Conservation (phyloP, 768 basidiomycete genomes). For the Tulasnella sp. region DNA sequence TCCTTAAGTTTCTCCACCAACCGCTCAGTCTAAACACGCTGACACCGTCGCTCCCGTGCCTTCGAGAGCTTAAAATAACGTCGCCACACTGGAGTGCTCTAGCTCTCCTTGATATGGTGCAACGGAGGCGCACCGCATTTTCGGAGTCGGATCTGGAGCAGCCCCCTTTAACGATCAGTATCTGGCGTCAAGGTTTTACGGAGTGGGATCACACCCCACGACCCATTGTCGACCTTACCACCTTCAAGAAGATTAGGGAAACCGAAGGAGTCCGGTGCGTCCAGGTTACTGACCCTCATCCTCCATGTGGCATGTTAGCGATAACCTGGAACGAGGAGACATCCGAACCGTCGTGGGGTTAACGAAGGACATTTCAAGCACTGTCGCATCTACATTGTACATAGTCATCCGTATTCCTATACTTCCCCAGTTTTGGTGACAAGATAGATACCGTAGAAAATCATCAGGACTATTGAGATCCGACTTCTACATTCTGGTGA, state of each 20-base stretch:
- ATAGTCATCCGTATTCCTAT: too few relatives aligned
- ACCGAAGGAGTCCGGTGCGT: background rate
- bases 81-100: background rate
- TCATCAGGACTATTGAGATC: too few relatives aligned
- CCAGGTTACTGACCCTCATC: background rate
- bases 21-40: background rate
- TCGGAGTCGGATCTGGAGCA: background rate
- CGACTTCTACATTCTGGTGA: too few relatives aligned
- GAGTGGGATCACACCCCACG: background rate
- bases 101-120: background rate
- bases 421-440: too few relatives aligned
- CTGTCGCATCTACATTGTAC: too few relatives aligned
- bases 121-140: background rate
- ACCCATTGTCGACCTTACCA: background rate
- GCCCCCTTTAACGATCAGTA: background rate
- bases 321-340: background rate
- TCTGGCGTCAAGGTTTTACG: background rate
- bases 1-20: background rate
- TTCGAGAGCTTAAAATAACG: background rate
- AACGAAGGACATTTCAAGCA: background rate
- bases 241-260: background rate
- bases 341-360: background rate
- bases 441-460: too few relatives aligned
- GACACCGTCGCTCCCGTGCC: background rate
- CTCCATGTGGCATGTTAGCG: background rate